Evolutionary conservation across 495 filamentous ascomycete species (phyloP), one percentile per base, ranked within the genome.

Genomic region (Lichenothelia convexa): DNA sequence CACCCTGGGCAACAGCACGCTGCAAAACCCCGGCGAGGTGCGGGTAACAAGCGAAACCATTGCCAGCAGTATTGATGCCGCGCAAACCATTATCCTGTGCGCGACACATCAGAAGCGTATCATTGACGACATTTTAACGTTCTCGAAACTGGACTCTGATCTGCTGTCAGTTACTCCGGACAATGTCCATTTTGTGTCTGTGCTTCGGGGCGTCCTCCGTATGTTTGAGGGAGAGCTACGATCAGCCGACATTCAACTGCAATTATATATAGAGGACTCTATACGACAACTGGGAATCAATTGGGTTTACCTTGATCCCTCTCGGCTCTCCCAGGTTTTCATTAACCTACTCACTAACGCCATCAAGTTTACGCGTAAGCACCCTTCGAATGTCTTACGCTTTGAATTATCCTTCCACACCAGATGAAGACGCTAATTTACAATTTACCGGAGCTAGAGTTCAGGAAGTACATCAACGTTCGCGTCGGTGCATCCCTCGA

Each of bases 301-400:
- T 22, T 47, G 37, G 39, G 37, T 52, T 4, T 30, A 30, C 9
- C 21, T 46, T 13, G 51, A 54, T 38, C 45, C 46, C 7, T 42
- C 34, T 3, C 35, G 51, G 7, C 37, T 54, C 0, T 36, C 42
- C 13, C 49, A 53, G 42, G 38, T 54, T 17, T 37, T 84, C 3
- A 73, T 80, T 42, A 82, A 82, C 45, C 61, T 86, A 3, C 38
- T 59, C 9, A 53, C 48, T 15, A 58, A 56, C 33, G 50, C 55
- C 0, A 55, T 59, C 36, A 59, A 59, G 33, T 59, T 59, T 40
- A 59, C 55, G 0, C 42, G 26, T 33, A 49, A 42, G 29, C 8
- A 43, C 5, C 53, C 49, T n/a, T n/a, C n/a, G n/a, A n/a, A n/a
- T n/a, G n/a, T n/a, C n/a, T n/a, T n/a, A n/a, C n/a, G n/a, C n/a